Base-by-base conservation (phyloP, 768 basidiomycete genomes). In the Lentinus tigrinus region DNA sequence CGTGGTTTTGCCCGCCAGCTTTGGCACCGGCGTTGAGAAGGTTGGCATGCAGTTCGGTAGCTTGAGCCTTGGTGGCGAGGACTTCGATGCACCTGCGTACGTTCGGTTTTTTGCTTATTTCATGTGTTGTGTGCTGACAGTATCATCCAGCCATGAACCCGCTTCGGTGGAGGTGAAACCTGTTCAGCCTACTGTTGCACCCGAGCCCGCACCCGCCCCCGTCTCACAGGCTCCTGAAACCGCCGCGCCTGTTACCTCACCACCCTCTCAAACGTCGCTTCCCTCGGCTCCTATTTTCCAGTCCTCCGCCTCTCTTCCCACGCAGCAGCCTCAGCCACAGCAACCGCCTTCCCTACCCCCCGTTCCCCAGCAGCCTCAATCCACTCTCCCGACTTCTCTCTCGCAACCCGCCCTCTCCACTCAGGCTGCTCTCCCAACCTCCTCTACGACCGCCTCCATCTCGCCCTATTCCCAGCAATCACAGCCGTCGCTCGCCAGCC, bases 1-100 rank as follows among this genome's bases (percentile, higher is more conserved):
- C 37, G 92, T 93, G 17, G 86, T 93, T 55, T 85, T 93, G 82
- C 90, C 91, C 1, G 75, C 74, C 43, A 83, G 81, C 51, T 88
- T 87, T 69, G 81, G 83, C 28, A 66, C 81, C 34, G 79, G 79
- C 17, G 69, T 89, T 23, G 91, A 92, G 68, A 92, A 90, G 68
- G 76, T 93, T 51, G 91, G 91, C 48, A 92, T 94, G 91, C 91
- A 93, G 67, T 94, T 94, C 67, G 91, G 91, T 50, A 93, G 90
- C 70, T 73, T 93, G 65, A 89, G 84, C 70, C 78, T 94, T 36
- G 84, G 84, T 34, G 88, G 85, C 7, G 89, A 91, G 58, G 73
- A 76, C 50, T 59, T 84, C 31, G 86, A 85, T 39, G 59, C 77
- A 28, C 75, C 76, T 55, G 65, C 78, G 86, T 87, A 68, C 69